A percentile compares a stretch with the other conserved stretches of the same genome.
Evolutionary conservation across 1,284 basidiomycete species (phyloP).

Genomic region (Ceratobasidium sp.): DNA sequence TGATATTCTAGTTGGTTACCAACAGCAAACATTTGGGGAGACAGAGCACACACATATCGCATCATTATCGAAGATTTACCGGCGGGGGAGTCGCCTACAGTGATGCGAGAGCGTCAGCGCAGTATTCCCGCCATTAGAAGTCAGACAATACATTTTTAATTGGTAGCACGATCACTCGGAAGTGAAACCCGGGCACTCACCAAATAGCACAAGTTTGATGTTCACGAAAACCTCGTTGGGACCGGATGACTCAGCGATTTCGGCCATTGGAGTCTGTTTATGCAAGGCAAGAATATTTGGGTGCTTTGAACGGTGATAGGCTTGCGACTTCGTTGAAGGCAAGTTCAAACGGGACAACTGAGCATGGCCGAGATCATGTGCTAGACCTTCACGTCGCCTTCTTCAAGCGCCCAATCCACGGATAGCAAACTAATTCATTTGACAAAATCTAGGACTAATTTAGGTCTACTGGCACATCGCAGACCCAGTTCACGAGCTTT

Average conservation of each 20-base stretch:
- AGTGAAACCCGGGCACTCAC: conserved; percentile 66
- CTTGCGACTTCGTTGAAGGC: background rate
- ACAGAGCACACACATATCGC: conserved; percentile 82
- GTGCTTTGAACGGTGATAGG: conserved; percentile 6
- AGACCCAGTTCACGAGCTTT: background rate
- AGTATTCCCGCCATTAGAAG: conserved; percentile 33
- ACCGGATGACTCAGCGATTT: conserved; percentile 56
- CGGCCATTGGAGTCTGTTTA: conserved; percentile 49
- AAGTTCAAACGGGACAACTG: conserved; percentile 22
- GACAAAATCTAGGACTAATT: conserved; percentile 23
- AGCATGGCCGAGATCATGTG: conserved; percentile 34
- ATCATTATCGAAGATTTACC: conserved; percentile 99
- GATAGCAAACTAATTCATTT: conserved; percentile 20
- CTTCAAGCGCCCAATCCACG: conserved; percentile 24
- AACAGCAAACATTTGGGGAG: conserved; percentile 6
- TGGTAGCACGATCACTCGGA: background rate
- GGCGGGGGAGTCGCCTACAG: conserved; percentile 94
- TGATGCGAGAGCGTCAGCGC: conserved; percentile 32
- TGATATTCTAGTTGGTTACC: no score
- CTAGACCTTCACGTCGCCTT: conserved; percentile 16
- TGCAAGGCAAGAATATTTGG: background rate
- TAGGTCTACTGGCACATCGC: background rate
- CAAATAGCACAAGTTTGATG: conserved; percentile 90
- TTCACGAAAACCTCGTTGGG: conserved; percentile 82
- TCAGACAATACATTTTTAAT: conserved; percentile 15